These are phyloP conservation scores for Nannizzia gypsea DNA, from an alignment of 2,329 filamentous ascomycete genomes.

Conservation along the genomic window DNA sequence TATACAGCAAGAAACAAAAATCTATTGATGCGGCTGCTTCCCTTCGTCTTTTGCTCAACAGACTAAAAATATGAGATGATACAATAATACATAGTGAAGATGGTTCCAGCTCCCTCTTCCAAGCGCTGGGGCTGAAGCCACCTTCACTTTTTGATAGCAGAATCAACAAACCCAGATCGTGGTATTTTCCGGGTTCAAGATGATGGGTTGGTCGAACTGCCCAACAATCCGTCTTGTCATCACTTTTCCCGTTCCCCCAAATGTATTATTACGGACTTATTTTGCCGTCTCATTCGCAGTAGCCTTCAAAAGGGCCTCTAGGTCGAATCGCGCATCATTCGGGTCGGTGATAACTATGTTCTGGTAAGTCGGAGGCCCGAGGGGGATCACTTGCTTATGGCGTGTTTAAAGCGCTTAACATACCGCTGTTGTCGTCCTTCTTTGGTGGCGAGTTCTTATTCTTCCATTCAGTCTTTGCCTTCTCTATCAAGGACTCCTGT, in stretches of 20 bases:
- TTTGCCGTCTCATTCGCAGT: slow-evolving; percentile 37
- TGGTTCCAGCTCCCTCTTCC: slow-evolving; percentile 13
- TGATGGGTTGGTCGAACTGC: background rate
- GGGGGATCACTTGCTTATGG: background rate
- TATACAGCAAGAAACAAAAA: slow-evolving; percentile 24
- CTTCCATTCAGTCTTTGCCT: slow-evolving; percentile 83
- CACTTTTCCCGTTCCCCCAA: background rate
- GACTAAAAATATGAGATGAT: slow-evolving; percentile 31
- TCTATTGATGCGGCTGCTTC: slow-evolving; percentile 29
- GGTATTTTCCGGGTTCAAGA: background rate
- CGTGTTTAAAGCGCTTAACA: background rate
- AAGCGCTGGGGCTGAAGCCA: slow-evolving; percentile 24
- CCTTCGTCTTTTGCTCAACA: slow-evolving; percentile 9
- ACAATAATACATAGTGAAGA: slow-evolving; percentile 20
- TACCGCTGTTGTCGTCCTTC: slow-evolving; percentile 24
- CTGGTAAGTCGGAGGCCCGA: background rate
- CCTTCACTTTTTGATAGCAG: slow-evolving; percentile 12
- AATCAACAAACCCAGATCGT: slow-evolving; percentile 4
- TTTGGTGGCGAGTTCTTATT: slow-evolving; percentile 55
- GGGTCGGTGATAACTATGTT: slow-evolving; percentile 58
- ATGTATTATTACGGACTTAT: background rate
- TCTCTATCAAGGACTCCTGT: slow-evolving; percentile 80
- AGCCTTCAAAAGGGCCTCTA: slow-evolving; percentile 69
- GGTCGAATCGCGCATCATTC: slow-evolving; percentile 79
- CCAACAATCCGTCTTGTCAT: background rate